These are phyloP conservation scores for Hyphopichia burtonii DNA, from an alignment of 1,139 yeast species.

Conservation along the genomic window DNA sequence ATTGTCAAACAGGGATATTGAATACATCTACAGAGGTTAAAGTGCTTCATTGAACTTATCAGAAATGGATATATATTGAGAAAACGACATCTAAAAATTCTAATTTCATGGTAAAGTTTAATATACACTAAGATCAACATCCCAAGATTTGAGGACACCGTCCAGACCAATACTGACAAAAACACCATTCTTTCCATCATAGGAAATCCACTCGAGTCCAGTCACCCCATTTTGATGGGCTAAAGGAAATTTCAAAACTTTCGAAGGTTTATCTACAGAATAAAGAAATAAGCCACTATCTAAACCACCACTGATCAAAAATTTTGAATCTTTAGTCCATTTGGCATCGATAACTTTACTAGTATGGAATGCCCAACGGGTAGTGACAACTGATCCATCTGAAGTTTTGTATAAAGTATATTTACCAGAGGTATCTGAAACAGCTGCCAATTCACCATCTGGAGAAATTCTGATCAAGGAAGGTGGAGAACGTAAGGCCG, in stretches of 20 bases:
- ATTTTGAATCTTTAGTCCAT: constrained; percentile 77
- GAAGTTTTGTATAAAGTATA: constrained; percentile 62
- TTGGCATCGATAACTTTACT: constrained; percentile 72
- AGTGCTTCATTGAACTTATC: too few species aligned
- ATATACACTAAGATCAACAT: constrained; percentile 32
- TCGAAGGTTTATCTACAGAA: constrained; percentile 75
- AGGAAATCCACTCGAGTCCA: constrained; percentile 64
- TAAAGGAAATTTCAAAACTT: constrained; percentile 67
- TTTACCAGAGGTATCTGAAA: constrained; percentile 86
- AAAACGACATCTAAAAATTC: too few species aligned
- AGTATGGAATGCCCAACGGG: constrained; percentile 96
- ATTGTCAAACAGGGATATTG: too few species aligned
- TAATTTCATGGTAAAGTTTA: too few species aligned
- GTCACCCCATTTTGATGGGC: constrained; percentile 91
- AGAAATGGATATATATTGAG: too few species aligned
- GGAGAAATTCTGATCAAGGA: constrained; percentile 70
- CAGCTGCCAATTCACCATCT: constrained; percentile 66
- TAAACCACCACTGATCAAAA: constrained; percentile 73
- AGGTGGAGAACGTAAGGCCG: constrained; percentile 62
- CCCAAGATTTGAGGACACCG: constrained; percentile 79
- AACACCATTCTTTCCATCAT: constrained; percentile 31
- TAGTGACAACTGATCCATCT: constrained; percentile 63
- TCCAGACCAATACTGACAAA: constrained; percentile 79
- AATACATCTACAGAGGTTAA: too few species aligned
- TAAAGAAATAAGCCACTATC: constrained; percentile 82